Evolutionary conservation across 75 land plant genomes (phyloP), one percentile per base, ranked within the genome.

Genomic region (Picea glauca): DNA sequence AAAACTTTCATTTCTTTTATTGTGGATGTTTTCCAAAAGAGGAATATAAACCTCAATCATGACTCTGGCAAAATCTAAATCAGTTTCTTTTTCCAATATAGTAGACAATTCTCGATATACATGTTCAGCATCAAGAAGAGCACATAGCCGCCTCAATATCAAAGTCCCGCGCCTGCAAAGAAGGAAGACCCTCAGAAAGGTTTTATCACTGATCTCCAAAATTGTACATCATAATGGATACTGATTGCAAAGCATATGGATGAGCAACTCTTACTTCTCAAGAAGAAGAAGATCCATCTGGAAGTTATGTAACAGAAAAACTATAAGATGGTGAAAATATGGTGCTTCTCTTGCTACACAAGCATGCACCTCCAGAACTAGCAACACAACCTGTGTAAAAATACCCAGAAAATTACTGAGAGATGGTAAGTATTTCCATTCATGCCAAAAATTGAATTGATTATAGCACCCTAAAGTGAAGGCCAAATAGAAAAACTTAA

Each of bases 301-400:
- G 80, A 98, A 98, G 38, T 86, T 87, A 72, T 91, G 88, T 20
- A 98, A 86, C 30, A 98, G 89, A 76, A 82, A 89, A 63, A 85
- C 86, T 86, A 93, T 86, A 72, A 98, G 96, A 61, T 85, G 90
- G 67, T 78, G 87, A 67, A 98, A 98, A 57, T 95, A 88, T 58
- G 85, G 84, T 1, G 81, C 80, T 83, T 98, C 98, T 84, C 79
- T 76, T 60, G 99, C 98, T 61, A 98, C 93, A 85, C 96, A 92
- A 58, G 99, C 98, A 88, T 93, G 96, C 18, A 98, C 90, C 58
- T 95, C 96, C 56, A 98, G 86, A 64, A 95, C 98, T 82, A 98
- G 81, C 58, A 93, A 86, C 35, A 98, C 98, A 15, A 98, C 99
- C 99, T 98, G 88, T 32, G n/a, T 20, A 46, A 46, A 1, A 57